Percentiles rank a stretch among this genome's conserved stretches.
Conservation (phyloP, 2,329 filamentous ascomycete species). For the Colletotrichum cuscutae region DNA sequence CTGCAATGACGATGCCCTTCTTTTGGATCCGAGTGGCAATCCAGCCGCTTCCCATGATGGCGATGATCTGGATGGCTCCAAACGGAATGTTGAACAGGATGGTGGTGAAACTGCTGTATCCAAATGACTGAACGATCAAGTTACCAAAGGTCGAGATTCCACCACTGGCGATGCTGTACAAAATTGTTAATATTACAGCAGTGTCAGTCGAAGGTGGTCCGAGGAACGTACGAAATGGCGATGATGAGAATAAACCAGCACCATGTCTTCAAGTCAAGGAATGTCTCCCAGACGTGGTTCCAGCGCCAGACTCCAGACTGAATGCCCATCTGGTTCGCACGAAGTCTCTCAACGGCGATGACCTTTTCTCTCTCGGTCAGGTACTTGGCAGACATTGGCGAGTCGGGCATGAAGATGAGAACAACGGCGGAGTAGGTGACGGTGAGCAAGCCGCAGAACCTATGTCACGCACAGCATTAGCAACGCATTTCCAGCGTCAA, state of each 20-base stretch:
- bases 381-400: slow-evolving; percentile 67
- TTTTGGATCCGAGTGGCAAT: slow-evolving; percentile 52
- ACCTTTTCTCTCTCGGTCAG: slow-evolving; percentile 64
- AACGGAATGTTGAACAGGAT: slow-evolving; percentile 70
- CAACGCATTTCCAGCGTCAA: neutral
- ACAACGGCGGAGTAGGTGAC: slow-evolving; percentile 60
- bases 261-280: slow-evolving; percentile 49
- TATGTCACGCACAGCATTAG: neutral
- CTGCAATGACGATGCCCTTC: slow-evolving; percentile 55
- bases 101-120: slow-evolving; percentile 62
- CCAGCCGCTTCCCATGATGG: slow-evolving; percentile 64
- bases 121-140: slow-evolving; percentile 66
- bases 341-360: slow-evolving; percentile 65
- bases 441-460: slow-evolving; percentile 50
- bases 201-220: too few species aligned
- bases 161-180: slow-evolving; percentile 55
- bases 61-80: slow-evolving; percentile 67
- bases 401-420: slow-evolving; percentile 69
- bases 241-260: slow-evolving; percentile 54
- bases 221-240: slow-evolving; percentile 55
- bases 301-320: slow-evolving; percentile 47
- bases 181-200: neutral
- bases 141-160: slow-evolving; percentile 67
- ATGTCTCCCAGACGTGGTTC: slow-evolving; percentile 49
- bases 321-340: slow-evolving; percentile 57